Conservation (phyloP, 345 rosid genomes). For the Citrus glauca region DNA sequence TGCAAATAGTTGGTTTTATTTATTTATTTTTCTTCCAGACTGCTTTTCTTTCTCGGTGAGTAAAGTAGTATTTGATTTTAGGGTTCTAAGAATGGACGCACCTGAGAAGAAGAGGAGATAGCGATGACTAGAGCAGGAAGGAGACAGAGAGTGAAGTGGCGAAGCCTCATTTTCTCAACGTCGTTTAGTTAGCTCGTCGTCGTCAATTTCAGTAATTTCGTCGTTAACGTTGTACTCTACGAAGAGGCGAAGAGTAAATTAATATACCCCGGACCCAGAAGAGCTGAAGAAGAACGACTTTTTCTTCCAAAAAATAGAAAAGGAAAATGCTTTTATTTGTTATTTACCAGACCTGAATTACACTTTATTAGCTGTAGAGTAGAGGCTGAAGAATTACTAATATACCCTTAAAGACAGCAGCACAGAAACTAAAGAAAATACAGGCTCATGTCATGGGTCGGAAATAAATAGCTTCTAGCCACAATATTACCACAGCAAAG, state of each 20-base stretch:
- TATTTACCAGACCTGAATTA: too few species aligned
- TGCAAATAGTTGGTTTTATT: slow-evolving; percentile 13
- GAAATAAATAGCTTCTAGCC: background rate
- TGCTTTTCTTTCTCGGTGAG: background rate
- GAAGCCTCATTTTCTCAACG: slow-evolving; percentile 15
- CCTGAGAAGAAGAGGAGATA: slow-evolving; percentile 21
- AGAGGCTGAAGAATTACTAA: too few species aligned
- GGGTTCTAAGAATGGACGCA: slow-evolving; percentile 9
- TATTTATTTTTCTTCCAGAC: background rate
- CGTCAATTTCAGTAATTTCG: background rate
- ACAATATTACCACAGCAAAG: background rate
- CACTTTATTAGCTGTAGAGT: too few species aligned
- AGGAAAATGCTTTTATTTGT: too few species aligned
- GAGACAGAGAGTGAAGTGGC: slow-evolving; percentile 4
- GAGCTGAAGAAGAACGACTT: background rate
- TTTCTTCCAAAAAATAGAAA: too few species aligned
- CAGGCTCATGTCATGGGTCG: background rate
- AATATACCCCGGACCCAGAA: background rate
- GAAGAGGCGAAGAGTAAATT: background rate
- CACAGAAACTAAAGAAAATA: too few species aligned
- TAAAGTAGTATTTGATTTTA: background rate
- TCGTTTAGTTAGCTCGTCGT: background rate
- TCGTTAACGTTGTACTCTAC: background rate
- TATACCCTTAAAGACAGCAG: too few species aligned
- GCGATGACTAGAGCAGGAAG: slow-evolving; percentile 18